A percentile compares a stretch with the other conserved stretches of the same genome.
These are phyloP conservation scores for Hygrophorus pudorinus DNA, from an alignment of 768 basidiomycete species.

Conservation along the genomic window DNA sequence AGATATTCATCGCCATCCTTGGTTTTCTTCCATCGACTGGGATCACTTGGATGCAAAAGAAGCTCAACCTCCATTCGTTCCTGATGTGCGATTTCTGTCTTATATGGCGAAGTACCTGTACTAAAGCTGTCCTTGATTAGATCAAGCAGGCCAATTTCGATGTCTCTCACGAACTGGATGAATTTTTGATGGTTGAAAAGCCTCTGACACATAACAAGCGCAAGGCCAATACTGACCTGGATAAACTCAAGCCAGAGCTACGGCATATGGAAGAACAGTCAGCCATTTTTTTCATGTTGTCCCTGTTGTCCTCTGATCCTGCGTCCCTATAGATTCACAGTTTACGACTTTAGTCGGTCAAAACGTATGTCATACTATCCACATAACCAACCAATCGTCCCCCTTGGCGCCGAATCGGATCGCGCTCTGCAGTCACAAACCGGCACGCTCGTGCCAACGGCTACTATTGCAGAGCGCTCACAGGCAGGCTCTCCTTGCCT, in stretches of 20 bases:
- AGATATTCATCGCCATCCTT: conserved; percentile 74
- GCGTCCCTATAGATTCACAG: conserved; percentile 54
- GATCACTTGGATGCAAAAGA: conserved; percentile 60
- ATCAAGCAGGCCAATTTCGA: conserved; percentile 98
- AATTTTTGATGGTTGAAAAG: conserved; percentile 95
- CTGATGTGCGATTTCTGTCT: conserved; percentile 58
- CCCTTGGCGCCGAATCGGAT: conserved; percentile 31
- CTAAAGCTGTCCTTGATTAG: conserved; percentile 29
- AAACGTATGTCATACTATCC: conserved; percentile 82
- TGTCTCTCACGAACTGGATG: conserved; percentile 93
- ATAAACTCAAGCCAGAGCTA: conserved; percentile 85
- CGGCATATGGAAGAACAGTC: conserved; percentile 91
- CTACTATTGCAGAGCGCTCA: conserved; percentile 40
- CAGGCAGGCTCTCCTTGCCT: conserved; percentile 33
- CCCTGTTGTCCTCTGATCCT: neutral
- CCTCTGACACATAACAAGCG: conserved; percentile 93
- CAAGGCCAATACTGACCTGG: conserved; percentile 76
- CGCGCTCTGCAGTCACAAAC: conserved; percentile 32
- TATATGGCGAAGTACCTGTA: neutral
- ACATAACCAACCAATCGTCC: conserved; percentile 55
- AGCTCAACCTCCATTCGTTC: conserved; percentile 74
- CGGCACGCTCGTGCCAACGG: conserved; percentile 32
- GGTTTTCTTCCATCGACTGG: conserved; percentile 85
- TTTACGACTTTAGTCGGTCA: conserved; percentile 74
- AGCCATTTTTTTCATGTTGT: conserved; percentile 18